Percentiles rank a stretch among this genome's conserved stretches.
phyloP scores from a whole-genome alignment of 2,329 filamentous ascomycete species.

The Blumeria hordei region DNA sequence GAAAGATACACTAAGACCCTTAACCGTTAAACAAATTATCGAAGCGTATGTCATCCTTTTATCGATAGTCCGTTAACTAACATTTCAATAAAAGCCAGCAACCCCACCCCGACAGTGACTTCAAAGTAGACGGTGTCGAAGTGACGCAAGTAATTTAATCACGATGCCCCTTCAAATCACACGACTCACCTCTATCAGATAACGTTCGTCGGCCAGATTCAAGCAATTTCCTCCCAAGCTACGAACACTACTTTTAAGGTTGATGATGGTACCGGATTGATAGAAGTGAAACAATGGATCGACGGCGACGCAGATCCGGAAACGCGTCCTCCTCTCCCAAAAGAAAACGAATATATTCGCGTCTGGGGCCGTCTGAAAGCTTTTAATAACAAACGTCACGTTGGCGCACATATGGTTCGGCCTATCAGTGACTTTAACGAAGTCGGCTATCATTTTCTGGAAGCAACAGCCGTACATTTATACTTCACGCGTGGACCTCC shows the following conservation, averaged over 20 bases:
- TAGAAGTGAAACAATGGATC: slow-evolving; percentile 79
- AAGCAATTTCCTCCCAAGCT: slow-evolving; percentile 59
- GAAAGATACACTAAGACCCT: slow-evolving; percentile 73
- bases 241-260: slow-evolving; percentile 84
- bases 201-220: slow-evolving; percentile 77
- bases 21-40: slow-evolving; percentile 85
- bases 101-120: slow-evolving; percentile 44
- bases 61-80: slow-evolving; percentile 3
- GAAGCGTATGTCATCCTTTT: slow-evolving; percentile 27
- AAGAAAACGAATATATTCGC: slow-evolving; percentile 59
- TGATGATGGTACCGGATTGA: slow-evolving; percentile 79
- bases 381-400: slow-evolving; percentile 62
- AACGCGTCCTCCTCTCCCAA: slow-evolving; percentile 25
- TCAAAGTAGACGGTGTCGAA: slow-evolving; percentile 57
- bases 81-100: slow-evolving; percentile 23
- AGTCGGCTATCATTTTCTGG: slow-evolving; percentile 74
- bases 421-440: slow-evolving; percentile 73
- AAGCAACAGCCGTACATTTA: slow-evolving; percentile 72
- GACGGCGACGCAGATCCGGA: slow-evolving; percentile 20
- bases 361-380: slow-evolving; percentile 66
- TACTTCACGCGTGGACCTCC: slow-evolving; percentile 50
- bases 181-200: slow-evolving; percentile 24
- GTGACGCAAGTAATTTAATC: slow-evolving; percentile 28
- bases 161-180: neutral
- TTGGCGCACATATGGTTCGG: slow-evolving; percentile 60